phyloP scores from a whole-genome alignment of 2,329 filamentous ascomycete genomes.

The Pseudogymnoascus sp. region DNA sequence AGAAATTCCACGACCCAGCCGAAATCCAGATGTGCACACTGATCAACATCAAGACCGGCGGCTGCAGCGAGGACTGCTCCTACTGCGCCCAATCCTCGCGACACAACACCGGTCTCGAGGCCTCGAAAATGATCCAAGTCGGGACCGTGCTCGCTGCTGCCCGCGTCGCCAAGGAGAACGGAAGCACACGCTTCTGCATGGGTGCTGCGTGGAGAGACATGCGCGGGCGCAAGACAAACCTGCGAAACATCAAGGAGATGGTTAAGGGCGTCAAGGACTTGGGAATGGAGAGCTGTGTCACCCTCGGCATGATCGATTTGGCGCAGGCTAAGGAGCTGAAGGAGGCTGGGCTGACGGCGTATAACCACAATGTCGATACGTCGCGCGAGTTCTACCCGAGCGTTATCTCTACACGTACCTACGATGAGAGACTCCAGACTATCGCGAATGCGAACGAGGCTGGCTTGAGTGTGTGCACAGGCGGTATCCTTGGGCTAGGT shows the following conservation, averaged over 20 bases:
- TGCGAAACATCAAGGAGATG: slow-evolving; percentile 82
- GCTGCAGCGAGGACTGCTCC: slow-evolving; percentile 84
- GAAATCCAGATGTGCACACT: slow-evolving; percentile 88
- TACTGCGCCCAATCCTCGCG: slow-evolving; percentile 88
- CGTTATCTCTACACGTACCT: slow-evolving; percentile 76
- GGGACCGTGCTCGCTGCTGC: slow-evolving; percentile 75
- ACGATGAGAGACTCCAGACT: slow-evolving; percentile 78
- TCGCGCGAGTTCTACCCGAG: slow-evolving; percentile 80
- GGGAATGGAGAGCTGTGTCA: slow-evolving; percentile 91
- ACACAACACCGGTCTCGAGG: slow-evolving; percentile 67
- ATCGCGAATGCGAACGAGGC: slow-evolving; percentile 73
- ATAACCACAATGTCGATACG: slow-evolving; percentile 93
- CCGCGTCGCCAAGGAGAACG: slow-evolving; percentile 67
- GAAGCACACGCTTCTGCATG: slow-evolving; percentile 91
- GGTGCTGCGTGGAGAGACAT: slow-evolving; percentile 91
- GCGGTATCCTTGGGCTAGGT: slow-evolving; percentile 78
- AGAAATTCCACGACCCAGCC: slow-evolving; percentile 74
- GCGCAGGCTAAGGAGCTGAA: slow-evolving; percentile 75
- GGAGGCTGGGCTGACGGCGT: slow-evolving; percentile 75
- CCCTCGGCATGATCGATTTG: slow-evolving; percentile 82
- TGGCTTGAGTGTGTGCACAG: slow-evolving; percentile 83
- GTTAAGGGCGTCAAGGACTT: slow-evolving; percentile 69
- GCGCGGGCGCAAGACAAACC: slow-evolving; percentile 74
- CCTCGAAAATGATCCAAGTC: slow-evolving; percentile 70
- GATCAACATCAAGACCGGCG: slow-evolving; percentile 95